These are phyloP conservation scores for Talaromyces borbonicus DNA, from an alignment of 495 filamentous ascomycete genomes.

Conservation along the genomic window DNA sequence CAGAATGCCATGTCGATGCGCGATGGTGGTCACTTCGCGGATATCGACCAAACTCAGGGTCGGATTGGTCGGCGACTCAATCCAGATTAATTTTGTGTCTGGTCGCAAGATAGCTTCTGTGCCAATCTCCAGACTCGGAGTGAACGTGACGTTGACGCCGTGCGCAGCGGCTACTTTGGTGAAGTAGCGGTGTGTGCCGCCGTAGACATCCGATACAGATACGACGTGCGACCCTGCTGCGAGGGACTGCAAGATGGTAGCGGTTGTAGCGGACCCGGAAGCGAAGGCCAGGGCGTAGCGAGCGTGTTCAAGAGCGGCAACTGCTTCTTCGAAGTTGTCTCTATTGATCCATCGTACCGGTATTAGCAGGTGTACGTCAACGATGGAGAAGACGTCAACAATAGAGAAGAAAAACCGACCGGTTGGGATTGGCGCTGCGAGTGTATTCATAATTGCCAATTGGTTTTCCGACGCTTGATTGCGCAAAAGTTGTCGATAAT, in stretches of 20 bases:
- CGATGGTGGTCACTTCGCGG: slow-evolving; percentile 64
- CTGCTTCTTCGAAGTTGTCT: slow-evolving; percentile 82
- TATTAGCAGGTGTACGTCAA: background rate
- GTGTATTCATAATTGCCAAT: slow-evolving; percentile 86
- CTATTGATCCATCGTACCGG: no score
- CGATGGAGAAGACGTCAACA: background rate
- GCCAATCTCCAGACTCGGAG: slow-evolving; percentile 79
- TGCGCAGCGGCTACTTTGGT: slow-evolving; percentile 94
- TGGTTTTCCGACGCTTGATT: slow-evolving; percentile 74
- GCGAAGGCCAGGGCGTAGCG: slow-evolving; percentile 90
- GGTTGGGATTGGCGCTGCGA: slow-evolving; percentile 85
- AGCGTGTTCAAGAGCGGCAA: slow-evolving; percentile 86
- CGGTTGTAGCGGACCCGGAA: slow-evolving; percentile 90
- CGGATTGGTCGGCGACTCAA: slow-evolving; percentile 90
- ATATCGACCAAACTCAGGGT: slow-evolving; percentile 91
- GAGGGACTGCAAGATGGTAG: slow-evolving; percentile 84
- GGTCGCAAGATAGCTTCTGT: slow-evolving; percentile 73
- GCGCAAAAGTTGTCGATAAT: slow-evolving; percentile 87
- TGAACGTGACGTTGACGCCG: slow-evolving; percentile 90
- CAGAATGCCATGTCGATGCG: slow-evolving; percentile 79
- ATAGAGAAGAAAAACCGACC: slow-evolving; percentile 26
- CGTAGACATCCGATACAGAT: slow-evolving; percentile 94
- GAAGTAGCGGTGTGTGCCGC: slow-evolving; percentile 97
- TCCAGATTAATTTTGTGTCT: slow-evolving; percentile 94
- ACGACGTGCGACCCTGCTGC: slow-evolving; percentile 89